Evolutionary conservation across 176 grass and related monocot species (phyloP), one percentile per base, ranked within the genome.

Genomic region (Oryza rufipogon): DNA sequence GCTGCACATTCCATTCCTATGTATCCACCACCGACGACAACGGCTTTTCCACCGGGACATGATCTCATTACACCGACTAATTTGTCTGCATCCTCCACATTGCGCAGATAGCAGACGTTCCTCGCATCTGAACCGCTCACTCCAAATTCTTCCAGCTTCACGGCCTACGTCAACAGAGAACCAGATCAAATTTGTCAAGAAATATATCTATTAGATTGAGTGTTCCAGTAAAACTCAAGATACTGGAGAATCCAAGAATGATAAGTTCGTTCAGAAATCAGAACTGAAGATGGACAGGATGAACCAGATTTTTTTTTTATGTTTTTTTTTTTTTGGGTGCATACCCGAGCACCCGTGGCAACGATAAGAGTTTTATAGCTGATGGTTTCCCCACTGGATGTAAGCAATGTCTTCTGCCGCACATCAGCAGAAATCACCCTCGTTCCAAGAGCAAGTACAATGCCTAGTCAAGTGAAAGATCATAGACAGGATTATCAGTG

Each of bases 1-100:
- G 96, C 92, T 22, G 96, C 78, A 71, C 93, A 98, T 85, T 98
- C 92, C 96, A 98, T 93, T 6, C 96, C 93, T 70, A 95, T 93
- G 85, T 95, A 98, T 30, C 96, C 96, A 51, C 92, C 96, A 71
- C 93, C 92, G 61, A 98, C 78, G 11, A 98, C 87, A 17, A 95
- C 81, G 42, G 91, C 92, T 47, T 92, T 83, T 66, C 91, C 91
- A 41, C 74, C 82, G 44, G 80, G 75, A 54, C 85, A 98, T 46
- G 82, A 87, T 66, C 58, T 67, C 92, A 98, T 95, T n/a, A 89
- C 83, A 54, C 32, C 34, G 63, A 93, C 85, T 38, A 98, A 77
- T 54, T 49, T 90, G 11, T 90, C 83, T 36, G 88, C 88, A 68
- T 90, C 83, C 9, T 67, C 17, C 39, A 90, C 68, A 33, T 26